Base-by-base conservation (phyloP, 768 basidiomycete species). In the Termitomyces sp. region DNA sequence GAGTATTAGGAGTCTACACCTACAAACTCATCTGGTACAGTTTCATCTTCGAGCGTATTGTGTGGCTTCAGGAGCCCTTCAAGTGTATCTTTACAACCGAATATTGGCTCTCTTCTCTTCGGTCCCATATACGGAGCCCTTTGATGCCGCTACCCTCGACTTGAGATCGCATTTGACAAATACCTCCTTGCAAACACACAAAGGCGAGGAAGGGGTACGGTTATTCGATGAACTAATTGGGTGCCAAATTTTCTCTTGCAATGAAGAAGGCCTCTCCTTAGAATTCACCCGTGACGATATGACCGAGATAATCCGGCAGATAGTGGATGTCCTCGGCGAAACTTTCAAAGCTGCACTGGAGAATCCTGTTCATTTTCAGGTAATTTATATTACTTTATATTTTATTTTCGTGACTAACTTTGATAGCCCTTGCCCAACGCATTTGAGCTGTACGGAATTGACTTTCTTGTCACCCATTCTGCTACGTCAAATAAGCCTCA, bases 1-100 rank as follows among this genome's bases (percentile, higher is more conserved):
- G 42, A 15, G n/a, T 17, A 21, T n/a, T 10, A 50, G 38, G 46
- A n/a, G 40, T 43, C 15, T 55, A 14, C 5, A 23, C 30, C 48
- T 57, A 21, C 48, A 23, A 8, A 17, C 50, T 43, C 26, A 15
- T n/a, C 55, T 54, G 49, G 17, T 37, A 54, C 69, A 99, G 91
- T 98, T 98, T 70, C 97, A 99, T 70, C 78, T 99, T 44, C 83
- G 97, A 43, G 89, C 86, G 7, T 99, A 99, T 69, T 90, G 85
- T 59, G 78, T 93, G 23, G 82, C 87, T 9, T 82, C 83, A 2
- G 91, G 90, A 6, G 86, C 87, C 26, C 77, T 95, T 40, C 82
- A 79, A 54, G 75, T 98, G 15, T 95, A 86, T 71, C 78, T 98
- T 45, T 91, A 90, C 63, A 79, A 84, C 50, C 85, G 86, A 12